phyloP scores from a whole-genome alignment of 768 basidiomycete genomes.

The Porphyrellus cyaneotinctus region DNA sequence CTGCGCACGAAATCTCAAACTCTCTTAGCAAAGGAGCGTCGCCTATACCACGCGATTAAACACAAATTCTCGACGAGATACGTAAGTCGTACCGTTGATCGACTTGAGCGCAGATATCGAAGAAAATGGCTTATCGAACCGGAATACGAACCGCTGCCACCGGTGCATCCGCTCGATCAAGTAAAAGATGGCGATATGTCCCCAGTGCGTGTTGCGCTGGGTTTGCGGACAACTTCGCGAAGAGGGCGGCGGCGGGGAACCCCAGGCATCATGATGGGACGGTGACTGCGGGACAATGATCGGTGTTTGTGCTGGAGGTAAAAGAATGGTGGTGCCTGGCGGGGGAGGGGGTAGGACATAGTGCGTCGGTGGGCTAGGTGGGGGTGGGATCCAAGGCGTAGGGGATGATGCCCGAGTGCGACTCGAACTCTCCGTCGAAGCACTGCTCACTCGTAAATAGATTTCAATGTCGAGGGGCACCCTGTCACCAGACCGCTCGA shows the following conservation, averaged over 20 bases:
- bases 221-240: constrained; percentile 28
- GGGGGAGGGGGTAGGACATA: constrained; percentile 36
- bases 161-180: constrained; percentile 76
- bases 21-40: constrained; percentile 69
- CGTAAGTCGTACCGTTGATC: constrained; percentile 52
- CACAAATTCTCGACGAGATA: background rate
- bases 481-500: constrained; percentile 68
- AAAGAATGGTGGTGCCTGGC: constrained; percentile 26
- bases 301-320: constrained; percentile 38
- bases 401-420: constrained; percentile 29
- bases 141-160: constrained; percentile 78
- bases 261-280: constrained; percentile 38
- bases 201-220: constrained; percentile 65
- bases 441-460: constrained; percentile 52
- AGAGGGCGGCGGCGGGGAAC: constrained; percentile 27
- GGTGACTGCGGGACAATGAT: constrained; percentile 47
- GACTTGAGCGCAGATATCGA: constrained; percentile 72
- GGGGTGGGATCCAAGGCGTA: constrained; percentile 30
- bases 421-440: constrained; percentile 20
- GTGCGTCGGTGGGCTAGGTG: constrained; percentile 32
- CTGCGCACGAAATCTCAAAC: constrained; percentile 73
- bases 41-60: constrained; percentile 37
- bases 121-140: constrained; percentile 72
- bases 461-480: constrained; percentile 81
- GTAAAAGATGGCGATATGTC: constrained; percentile 75